Conservation (phyloP, 2,329 filamentous ascomycete genomes). For the Calonectria naviculata region DNA sequence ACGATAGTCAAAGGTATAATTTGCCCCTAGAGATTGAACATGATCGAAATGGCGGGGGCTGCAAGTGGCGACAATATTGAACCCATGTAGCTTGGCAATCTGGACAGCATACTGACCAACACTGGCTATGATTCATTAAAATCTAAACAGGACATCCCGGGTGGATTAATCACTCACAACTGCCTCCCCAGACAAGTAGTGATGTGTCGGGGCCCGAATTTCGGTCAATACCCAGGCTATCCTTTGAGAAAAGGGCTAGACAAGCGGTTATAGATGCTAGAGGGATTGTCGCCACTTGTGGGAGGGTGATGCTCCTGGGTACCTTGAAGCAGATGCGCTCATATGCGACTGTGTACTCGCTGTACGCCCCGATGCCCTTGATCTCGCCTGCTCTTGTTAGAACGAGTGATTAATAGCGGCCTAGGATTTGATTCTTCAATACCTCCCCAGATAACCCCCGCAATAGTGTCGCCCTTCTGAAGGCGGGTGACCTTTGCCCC, state of each 20-base stretch:
- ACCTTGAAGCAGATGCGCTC: slow-evolving; percentile 53
- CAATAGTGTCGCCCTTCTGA: slow-evolving; percentile 34
- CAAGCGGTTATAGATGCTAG: slow-evolving; percentile 52
- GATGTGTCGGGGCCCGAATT: slow-evolving; percentile 1
- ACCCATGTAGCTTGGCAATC: slow-evolving; percentile 44
- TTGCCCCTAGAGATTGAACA: slow-evolving; percentile 46
- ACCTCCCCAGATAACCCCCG: slow-evolving; percentile 45
- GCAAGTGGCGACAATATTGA: slow-evolving; percentile 50
- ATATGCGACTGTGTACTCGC: slow-evolving; percentile 53
- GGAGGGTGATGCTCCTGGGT: slow-evolving; percentile 41
- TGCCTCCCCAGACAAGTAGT: slow-evolving; percentile 57
- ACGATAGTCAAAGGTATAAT: slow-evolving; percentile 53
- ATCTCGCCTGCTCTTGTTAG: slow-evolving; percentile 30
- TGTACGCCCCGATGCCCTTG: slow-evolving; percentile 50
- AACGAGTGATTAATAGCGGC: background rate
- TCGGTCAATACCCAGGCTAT: slow-evolving; percentile 47
- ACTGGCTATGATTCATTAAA: slow-evolving; percentile 42
- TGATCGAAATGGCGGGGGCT: slow-evolving; percentile 45
- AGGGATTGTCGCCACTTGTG: slow-evolving; percentile 51
- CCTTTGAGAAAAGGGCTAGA: slow-evolving; percentile 52
- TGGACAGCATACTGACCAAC: slow-evolving; percentile 52
- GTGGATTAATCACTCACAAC: slow-evolving; percentile 44
- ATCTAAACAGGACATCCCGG: background rate
- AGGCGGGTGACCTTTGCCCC: slow-evolving; percentile 39
- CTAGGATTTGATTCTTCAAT: background rate